Evolutionary conservation across 176 grass and related monocot genomes (phyloP), one percentile per base, ranked within the genome.

Genomic region (Paspalum vaginatum): DNA sequence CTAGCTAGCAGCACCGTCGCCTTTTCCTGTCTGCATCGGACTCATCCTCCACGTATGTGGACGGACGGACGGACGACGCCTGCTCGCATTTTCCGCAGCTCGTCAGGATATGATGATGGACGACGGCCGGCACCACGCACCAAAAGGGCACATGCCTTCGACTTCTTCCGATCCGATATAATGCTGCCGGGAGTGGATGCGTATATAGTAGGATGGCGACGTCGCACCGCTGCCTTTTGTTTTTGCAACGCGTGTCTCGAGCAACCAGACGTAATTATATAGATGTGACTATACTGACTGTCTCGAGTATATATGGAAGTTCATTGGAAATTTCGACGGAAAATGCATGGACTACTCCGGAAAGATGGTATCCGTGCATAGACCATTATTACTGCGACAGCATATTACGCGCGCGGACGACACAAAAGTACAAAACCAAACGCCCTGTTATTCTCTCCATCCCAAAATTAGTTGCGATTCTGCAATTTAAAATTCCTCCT

Each of bases 71-170:
- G 32, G 32, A 32, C 32, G 32, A 32, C 3, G 2, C 32, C 32
- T 32, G 32, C 6, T 22, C 49, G 67, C 45, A 70, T 16, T 70
- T 49, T 62, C n/a, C 9, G 75, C 55, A 32, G 21, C 42, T 32
- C 48, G 45, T n/a, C n/a, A n/a, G n/a, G n/a, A n/a, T n/a, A n/a
- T n/a, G n/a, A n/a, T n/a, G 70, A 20, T 15, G 26, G 68, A 32
- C 32, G 32, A 1, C 32, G 58, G 58, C n/a, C n/a, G n/a, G n/a
- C n/a, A n/a, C n/a, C n/a, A n/a, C n/a, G n/a, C 70, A 53, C 53
- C 70, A n/a, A 72, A 72, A 11, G 26, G 26, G 48, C 70, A 72
- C 68, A 72, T 72, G 70, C 25, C 25, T 39, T 52, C 47, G 20
- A 32, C 32, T 52, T 25, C 21, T 44, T 14, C 14, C 14, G 2